Conservation (phyloP, 2,329 filamentous ascomycete genomes). For the Madurella fahalii region DNA sequence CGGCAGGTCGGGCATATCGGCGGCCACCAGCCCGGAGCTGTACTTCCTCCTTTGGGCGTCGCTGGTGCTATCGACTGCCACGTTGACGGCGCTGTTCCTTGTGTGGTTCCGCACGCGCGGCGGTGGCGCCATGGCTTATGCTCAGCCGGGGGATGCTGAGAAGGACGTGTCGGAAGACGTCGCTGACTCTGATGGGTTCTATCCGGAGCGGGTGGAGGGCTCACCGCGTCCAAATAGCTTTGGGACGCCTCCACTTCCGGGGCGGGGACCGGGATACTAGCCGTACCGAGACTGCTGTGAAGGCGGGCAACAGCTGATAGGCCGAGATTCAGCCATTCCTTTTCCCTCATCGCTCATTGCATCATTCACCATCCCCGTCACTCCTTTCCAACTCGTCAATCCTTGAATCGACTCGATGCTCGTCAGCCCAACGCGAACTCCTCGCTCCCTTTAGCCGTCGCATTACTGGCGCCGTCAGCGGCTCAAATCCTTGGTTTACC, state of each 20-base stretch:
- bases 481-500: neutral
- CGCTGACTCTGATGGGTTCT: slow-evolving; percentile 3
- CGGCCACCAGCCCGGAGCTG: slow-evolving; percentile 10
- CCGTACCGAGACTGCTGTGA: no score
- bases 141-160: neutral
- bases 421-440: neutral
- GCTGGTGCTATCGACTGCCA: neutral
- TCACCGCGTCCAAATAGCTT: no score
- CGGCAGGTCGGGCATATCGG: slow-evolving; percentile 14
- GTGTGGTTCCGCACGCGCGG: neutral
- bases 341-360: no score
- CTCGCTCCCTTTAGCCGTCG: no score
- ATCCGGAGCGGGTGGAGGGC: neutral
- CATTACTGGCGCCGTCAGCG: no score
- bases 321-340: no score
- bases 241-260: no score
- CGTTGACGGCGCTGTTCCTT: slow-evolving; percentile 1
- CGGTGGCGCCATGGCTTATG: neutral
- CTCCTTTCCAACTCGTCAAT: neutral
- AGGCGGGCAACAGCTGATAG: no score
- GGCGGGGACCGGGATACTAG: no score
- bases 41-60: slow-evolving; percentile 15
- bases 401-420: no score
- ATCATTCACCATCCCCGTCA: no score
- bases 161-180: neutral